Conservation (phyloP, 257 asterid genomes). For the Solanum paucissectum region DNA sequence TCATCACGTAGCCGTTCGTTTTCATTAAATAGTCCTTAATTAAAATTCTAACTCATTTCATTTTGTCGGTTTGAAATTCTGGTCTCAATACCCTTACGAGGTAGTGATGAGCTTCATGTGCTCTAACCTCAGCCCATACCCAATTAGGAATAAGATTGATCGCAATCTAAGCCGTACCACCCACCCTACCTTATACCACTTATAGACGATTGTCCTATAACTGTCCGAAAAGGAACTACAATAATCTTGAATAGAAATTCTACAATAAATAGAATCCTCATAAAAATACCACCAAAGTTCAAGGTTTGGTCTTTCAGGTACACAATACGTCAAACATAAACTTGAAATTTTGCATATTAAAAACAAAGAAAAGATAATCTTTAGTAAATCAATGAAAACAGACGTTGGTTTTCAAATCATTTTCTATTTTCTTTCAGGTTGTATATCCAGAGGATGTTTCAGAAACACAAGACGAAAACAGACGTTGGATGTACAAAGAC, state of each 20-base stretch:
- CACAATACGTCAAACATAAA: not conserved
- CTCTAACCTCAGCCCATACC: not conserved
- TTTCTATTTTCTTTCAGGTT: conserved; percentile 20
- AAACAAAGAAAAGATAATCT: not conserved
- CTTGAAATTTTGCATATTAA: not conserved
- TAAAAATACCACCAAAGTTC: not conserved
- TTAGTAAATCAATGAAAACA: not conserved
- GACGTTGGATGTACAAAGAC: conserved; percentile 45
- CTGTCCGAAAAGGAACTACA: not conserved
- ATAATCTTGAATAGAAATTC: not conserved
- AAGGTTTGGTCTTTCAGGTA: not conserved
- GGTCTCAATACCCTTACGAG: not conserved
- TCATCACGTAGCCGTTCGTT: not conserved
- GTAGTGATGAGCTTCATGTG: not conserved
- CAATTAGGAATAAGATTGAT: not conserved
- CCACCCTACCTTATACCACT: not conserved
- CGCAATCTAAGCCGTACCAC: not conserved
- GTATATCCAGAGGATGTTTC: conserved; percentile 45
- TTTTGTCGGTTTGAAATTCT: not conserved
- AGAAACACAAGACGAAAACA: conserved; percentile 33
- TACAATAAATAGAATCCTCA: not conserved
- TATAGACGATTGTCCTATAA: not conserved
- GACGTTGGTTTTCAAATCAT: not conserved
- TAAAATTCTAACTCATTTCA: not conserved
- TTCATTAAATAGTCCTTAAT: not conserved